phyloP scores from a whole-genome alignment of 331 rosid genomes.

The Quercus lobata region DNA sequence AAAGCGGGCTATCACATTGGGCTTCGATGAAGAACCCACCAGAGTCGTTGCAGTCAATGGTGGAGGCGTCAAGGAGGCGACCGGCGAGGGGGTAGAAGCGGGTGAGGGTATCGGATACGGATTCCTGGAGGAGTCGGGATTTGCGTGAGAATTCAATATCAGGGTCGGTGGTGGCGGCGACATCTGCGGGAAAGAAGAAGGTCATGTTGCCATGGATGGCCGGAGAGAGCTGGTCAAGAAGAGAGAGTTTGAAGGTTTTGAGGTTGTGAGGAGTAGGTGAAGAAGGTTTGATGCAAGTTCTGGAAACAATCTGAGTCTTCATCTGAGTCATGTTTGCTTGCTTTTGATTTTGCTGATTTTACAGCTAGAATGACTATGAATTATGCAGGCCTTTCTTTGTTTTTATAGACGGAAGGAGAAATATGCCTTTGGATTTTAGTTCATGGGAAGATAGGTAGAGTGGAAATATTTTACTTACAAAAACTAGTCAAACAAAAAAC shows the following conservation, averaged over 20 bases:
- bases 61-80: slow-evolving; percentile 19
- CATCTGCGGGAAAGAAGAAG: slow-evolving; percentile 22
- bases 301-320: slow-evolving; percentile 1
- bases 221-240: slow-evolving; percentile 39
- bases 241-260: slow-evolving; percentile 26
- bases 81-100: slow-evolving; percentile 46
- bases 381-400: too few relatives aligned
- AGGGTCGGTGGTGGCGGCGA: too few relatives aligned
- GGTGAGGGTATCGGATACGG: slow-evolving; percentile 30
- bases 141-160: slow-evolving; percentile 3
- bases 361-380: too few relatives aligned
- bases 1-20: slow-evolving; percentile 12
- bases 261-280: slow-evolving; percentile 20
- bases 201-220: slow-evolving; percentile 28
- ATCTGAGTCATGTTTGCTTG: slow-evolving; percentile 10
- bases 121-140: slow-evolving; percentile 33
- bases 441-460: background rate
- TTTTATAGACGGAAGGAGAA: background rate
- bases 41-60: slow-evolving; percentile 35
- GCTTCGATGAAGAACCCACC: slow-evolving; percentile 33
- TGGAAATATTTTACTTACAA: too few relatives aligned
- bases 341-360: too few relatives aligned
- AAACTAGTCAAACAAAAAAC: too few relatives aligned
- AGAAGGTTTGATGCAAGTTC: slow-evolving; percentile 29
- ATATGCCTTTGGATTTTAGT: background rate